Base-by-base conservation (phyloP, 2,329 filamentous ascomycete genomes). In the Paracoccidioides brasiliensis region DNA sequence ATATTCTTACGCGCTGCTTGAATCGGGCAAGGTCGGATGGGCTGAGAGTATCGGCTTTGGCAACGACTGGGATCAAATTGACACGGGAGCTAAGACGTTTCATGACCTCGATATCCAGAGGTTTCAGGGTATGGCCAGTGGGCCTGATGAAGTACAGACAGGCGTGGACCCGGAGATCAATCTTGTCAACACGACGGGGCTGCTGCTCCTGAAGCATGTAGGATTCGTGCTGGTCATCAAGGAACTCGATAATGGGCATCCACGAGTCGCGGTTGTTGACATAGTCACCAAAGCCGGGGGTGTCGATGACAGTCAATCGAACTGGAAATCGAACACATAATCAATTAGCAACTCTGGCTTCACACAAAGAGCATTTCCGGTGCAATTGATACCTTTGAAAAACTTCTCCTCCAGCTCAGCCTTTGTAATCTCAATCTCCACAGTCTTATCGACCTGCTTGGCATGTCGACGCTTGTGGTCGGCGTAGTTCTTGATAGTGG, bases 201-300 rank as follows among this genome's bases (percentile, higher is more conserved):
- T 98, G 93, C 77, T 98, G 93, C 83, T 98, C 93, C 80, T 98
- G 93, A 71, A 98, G 82, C 93, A 98, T 98, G 77, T 98, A 98
- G 41, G 93, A 98, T 80, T 98, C 93, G 74, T 98, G 94, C 81
- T 98, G 93, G 77, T 98, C 93, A 76, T 98, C 93, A 68, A 98
- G 81, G 80, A 98, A 98, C 76, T 98, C 93, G 75, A 98, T 97
- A 71, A 98, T 97, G 72, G 93, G 93, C 82, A 95, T 94, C 93
- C 93, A 98, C 61, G 93, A 97, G 76, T 98, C 93, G 70, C 91
- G 88, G 83, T 98, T 98, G 86, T 98, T 98, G 73, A 98, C 93
- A 71, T 98, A 98, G 82, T 98, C 93, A 74, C 93, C 93, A 70
- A 98, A 98, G 66, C 93, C 93, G 67, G 93, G 93, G 61, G 93